Conservation (phyloP, 2,329 filamentous ascomycete genomes). For the Alternaria consortialis region DNA sequence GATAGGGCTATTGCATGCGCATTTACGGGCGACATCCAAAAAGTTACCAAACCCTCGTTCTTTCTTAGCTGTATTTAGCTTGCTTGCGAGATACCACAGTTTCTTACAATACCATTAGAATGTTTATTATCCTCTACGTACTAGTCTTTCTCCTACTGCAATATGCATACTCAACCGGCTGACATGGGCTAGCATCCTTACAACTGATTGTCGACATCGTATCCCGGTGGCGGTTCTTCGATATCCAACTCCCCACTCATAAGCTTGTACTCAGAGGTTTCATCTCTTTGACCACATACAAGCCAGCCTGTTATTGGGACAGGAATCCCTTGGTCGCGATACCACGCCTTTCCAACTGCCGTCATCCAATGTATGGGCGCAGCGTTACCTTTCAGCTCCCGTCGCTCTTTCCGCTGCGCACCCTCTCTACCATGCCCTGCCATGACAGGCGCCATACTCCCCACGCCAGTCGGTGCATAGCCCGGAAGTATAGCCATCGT, state of each 20-base stretch:
- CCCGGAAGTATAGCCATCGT: background rate
- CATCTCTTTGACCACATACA: background rate
- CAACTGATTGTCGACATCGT: background rate
- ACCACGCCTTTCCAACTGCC: slow-evolving; percentile 12
- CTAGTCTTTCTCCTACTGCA: background rate
- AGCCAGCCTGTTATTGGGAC: slow-evolving; percentile 1
- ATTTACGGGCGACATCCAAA: background rate
- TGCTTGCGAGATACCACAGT: slow-evolving; percentile 27
- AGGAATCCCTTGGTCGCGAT: background rate
- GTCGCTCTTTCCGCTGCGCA: background rate
- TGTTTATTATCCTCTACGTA: background rate
- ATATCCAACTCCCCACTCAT: slow-evolving; percentile 4
- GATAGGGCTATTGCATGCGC: slow-evolving; percentile 1
- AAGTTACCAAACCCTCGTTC: slow-evolving; percentile 10
- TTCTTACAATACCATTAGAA: slow-evolving; percentile 10
- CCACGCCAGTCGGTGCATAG: background rate
- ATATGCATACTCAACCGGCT: background rate
- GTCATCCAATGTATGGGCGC: slow-evolving; percentile 9
- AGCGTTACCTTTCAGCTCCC: background rate
- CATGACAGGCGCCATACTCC: background rate
- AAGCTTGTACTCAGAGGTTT: slow-evolving; percentile 4
- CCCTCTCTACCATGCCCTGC: background rate
- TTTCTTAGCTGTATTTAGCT: background rate
- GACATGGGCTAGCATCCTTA: no score
- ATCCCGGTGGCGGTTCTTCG: background rate